These are phyloP conservation scores for Psilocybe cubensis DNA, from an alignment of 768 basidiomycete genomes.

Conservation along the genomic window DNA sequence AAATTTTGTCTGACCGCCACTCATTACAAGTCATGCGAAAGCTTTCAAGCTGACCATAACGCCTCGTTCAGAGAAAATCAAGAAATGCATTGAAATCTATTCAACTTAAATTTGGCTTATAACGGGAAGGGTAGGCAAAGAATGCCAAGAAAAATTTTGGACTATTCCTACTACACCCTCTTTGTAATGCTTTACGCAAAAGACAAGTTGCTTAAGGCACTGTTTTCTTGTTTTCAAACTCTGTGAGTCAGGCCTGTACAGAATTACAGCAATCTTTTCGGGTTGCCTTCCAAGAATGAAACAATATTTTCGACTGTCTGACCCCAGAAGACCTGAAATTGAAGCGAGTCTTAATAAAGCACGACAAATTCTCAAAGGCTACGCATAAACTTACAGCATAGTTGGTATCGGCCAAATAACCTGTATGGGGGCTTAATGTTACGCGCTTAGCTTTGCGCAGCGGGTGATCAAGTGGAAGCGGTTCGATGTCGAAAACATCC, in stretches of 20 bases:
- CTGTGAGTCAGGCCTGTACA: too few relatives aligned
- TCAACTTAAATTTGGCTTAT: constrained; percentile 9
- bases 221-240: too few relatives aligned
- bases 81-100: constrained; percentile 20
- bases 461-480: constrained; percentile 61
- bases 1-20: not conserved
- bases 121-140: not conserved
- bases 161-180: too few relatives aligned
- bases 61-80: constrained; percentile 20
- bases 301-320: constrained; percentile 63
- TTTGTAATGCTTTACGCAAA: too few relatives aligned
- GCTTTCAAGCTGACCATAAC: constrained; percentile 24
- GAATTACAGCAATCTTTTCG: constrained; percentile 15
- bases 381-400: constrained; percentile 45
- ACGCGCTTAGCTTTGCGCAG: constrained; percentile 55
- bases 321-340: constrained; percentile 50
- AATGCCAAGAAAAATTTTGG: not conserved
- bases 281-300: constrained; percentile 50
- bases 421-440: constrained; percentile 64
- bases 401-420: constrained; percentile 54
- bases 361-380: too few relatives aligned
- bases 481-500: constrained; percentile 71
- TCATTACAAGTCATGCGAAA: constrained; percentile 24
- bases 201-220: too few relatives aligned
- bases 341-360: too few relatives aligned